These are phyloP conservation scores for Andrographis paniculata DNA, from an alignment of 305 asterid genomes.

Conservation along the genomic window DNA sequence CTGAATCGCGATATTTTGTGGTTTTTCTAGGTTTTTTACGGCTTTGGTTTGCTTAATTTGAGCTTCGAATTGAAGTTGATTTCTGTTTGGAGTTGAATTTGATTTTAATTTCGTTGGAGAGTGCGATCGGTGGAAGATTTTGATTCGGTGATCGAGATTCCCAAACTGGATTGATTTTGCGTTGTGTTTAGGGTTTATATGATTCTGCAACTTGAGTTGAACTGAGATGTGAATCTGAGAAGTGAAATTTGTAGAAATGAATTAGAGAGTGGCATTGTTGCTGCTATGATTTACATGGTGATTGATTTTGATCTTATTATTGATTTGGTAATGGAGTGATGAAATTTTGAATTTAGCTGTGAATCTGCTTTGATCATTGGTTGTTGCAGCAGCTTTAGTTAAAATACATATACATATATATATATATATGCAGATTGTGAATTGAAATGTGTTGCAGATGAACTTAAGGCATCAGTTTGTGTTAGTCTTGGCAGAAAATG, in stretches of 20 bases:
- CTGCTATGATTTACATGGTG: slow-evolving; percentile 1
- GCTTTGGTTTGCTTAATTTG: not conserved
- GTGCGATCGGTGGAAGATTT: not conserved
- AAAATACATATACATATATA: no score
- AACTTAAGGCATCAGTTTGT: no score
- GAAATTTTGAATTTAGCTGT: slow-evolving; percentile 8
- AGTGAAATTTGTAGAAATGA: slow-evolving; percentile 1
- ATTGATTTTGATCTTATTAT: slow-evolving; percentile 13
- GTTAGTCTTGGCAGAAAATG: no score
- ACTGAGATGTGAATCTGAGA: not conserved
- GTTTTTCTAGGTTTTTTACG: not conserved
- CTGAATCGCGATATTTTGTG: not conserved
- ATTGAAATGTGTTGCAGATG: no score
- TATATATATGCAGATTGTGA: no score
- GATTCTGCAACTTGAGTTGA: no score
- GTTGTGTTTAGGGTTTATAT: not conserved
- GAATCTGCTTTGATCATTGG: not conserved
- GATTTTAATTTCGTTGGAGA: not conserved
- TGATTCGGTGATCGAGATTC: not conserved
- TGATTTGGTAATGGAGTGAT: slow-evolving; percentile 4
- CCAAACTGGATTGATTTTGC: not conserved
- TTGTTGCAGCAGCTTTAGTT: slow-evolving; percentile 5
- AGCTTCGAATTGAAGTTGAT: not conserved
- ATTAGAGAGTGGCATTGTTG: slow-evolving; percentile 7
- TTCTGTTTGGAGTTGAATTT: not conserved